Conservation (phyloP, 768 basidiomycete species). For the Clavulina sp. region DNA sequence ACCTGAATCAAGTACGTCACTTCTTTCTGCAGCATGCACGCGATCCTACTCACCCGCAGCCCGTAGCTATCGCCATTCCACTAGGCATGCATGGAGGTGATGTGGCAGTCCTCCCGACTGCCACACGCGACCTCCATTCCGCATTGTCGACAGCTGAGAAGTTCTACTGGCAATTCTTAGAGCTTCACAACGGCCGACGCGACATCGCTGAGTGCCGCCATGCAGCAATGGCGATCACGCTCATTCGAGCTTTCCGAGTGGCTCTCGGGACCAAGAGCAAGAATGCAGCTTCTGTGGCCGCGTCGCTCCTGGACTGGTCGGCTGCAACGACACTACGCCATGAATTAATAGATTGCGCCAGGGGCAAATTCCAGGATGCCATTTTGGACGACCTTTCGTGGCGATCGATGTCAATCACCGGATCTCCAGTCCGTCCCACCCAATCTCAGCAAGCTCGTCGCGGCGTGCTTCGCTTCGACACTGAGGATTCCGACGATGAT, state of each 20-base stretch:
- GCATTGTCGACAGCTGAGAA: conserved; percentile 52
- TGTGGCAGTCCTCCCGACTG: conserved; percentile 23
- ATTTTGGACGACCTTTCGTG: conserved; percentile 53
- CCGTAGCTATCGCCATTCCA: conserved; percentile 62
- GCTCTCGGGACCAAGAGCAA: conserved; percentile 48
- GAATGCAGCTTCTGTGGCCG: conserved; percentile 36
- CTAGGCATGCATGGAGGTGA: conserved; percentile 48
- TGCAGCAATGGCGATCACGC: conserved; percentile 47
- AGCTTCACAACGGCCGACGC: conserved; percentile 37
- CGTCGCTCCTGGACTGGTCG: conserved; percentile 44
- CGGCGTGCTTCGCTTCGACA: neutral
- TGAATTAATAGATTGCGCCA: conserved; percentile 72
- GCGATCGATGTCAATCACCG: conserved; percentile 38
- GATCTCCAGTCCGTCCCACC: conserved; percentile 21
- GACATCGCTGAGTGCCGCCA: conserved; percentile 57
- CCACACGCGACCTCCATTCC: conserved; percentile 38
- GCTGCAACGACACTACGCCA: conserved; percentile 63
- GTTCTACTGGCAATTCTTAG: conserved; percentile 48
- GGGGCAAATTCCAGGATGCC: conserved; percentile 40
- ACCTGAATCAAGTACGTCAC: conserved; percentile 65
- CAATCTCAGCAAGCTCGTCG: conserved; percentile 10
- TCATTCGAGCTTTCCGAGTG: conserved; percentile 60
- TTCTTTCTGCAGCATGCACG: neutral
- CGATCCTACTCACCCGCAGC: neutral
- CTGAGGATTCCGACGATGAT: conserved; percentile 20